Base-by-base conservation (phyloP, 23 red algal species). In the Gracilaria gracilis region DNA sequence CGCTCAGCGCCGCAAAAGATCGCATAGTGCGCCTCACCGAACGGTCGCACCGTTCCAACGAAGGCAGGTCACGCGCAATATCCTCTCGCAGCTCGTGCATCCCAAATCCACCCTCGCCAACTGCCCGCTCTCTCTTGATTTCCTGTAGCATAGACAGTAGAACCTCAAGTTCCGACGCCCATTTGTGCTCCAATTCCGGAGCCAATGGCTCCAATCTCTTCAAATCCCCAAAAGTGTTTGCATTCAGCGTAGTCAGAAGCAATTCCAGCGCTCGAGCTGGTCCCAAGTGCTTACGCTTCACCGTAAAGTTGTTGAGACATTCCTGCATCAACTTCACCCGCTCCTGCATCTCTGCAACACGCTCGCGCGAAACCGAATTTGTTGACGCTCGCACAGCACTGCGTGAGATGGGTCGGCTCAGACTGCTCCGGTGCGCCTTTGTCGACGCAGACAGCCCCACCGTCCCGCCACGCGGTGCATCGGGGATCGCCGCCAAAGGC, bases 221-320 rank as follows among this genome's bases (percentile, higher is more conserved):
- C 58, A 95, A 88, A 50, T 98, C 96, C 17, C 96, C 96, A 89
- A 98, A 98, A 53, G 96, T 98, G 64, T 94, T 91, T 16, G 96
- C 92, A 69, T 95, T 88, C 49, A 98, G 59, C 49, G 93, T 95
- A 20, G 90, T 93, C 40, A 98, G 21, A 20, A 70, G 79, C 32
- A 92, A 61, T 24, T 92, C 89, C 78, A 92, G 46, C 34, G 89
- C 89, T 16, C 89, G 89, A 17, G 89, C 89, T 47, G 79, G 77
- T 4, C 89, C 89, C 36, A 92, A 54, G 48, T 92, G 89, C 69
- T 92, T 92, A 9, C 80, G 59, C 89, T 92, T 92, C 61, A 92
- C 89, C 42, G 89, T 92, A 55, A 92, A 92, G 69, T 92, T 92
- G 40, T 92, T 92, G 21, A 92, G 75, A 23, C 89, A 92, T 39